A percentile compares a stretch with the other conserved stretches of the same genome.
Evolutionary conservation across 2,329 filamentous ascomycete genomes (phyloP).

Genomic region (Ophiosphaerella narmari): DNA sequence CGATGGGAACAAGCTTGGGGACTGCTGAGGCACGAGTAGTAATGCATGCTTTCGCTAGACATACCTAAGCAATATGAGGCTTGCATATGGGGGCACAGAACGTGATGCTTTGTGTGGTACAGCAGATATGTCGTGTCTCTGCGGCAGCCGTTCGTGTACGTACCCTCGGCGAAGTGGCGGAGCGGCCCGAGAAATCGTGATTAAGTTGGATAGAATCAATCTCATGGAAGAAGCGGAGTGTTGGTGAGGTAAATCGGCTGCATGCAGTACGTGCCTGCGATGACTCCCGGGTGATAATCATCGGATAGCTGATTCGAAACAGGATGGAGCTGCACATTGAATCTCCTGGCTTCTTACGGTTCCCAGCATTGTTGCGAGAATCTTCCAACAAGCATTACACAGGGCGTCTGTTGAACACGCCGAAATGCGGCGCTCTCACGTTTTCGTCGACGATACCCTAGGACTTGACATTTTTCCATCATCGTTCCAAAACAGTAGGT

Average conservation of each 20-base stretch:
- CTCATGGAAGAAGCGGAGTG: no score
- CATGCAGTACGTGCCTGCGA: no score
- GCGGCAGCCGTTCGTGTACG: constrained; percentile 6
- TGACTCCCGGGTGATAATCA: no score
- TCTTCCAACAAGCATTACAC: background rate
- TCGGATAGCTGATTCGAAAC: no score
- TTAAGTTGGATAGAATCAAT: background rate
- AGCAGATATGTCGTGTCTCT: constrained; percentile 11
- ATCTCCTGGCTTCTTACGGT: no score
- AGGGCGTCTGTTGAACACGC: constrained; percentile 5
- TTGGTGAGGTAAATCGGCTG: no score
- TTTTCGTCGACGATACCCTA: background rate
- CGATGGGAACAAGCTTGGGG: background rate
- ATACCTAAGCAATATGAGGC: constrained; percentile 2
- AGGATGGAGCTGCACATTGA: no score
- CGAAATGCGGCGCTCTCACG: background rate
- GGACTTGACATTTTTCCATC: constrained; percentile 5
- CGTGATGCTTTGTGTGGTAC: constrained; percentile 16
- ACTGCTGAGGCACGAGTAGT: background rate
- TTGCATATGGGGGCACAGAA: constrained; percentile 16
- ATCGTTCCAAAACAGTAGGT: constrained; percentile 8
- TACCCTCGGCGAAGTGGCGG: constrained; percentile 5
- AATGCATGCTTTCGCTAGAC: background rate
- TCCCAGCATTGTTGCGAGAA: no score
- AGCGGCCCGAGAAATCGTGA: constrained; percentile 4